Evolutionary conservation across 768 basidiomycete genomes (phyloP).

Genomic region (Amanita subjunquillea): DNA sequence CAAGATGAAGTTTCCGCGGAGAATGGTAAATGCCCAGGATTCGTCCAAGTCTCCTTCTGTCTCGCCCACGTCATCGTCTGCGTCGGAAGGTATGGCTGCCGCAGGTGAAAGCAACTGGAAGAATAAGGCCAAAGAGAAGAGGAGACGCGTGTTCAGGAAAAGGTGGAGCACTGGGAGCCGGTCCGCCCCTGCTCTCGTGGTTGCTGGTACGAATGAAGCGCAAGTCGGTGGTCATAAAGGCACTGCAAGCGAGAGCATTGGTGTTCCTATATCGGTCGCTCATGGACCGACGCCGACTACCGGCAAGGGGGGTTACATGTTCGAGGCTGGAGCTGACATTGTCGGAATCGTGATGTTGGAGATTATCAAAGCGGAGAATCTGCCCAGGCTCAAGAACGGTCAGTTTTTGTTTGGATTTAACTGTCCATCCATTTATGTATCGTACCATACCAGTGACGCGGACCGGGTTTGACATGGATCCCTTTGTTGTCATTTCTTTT

Average conservation of each 20-base stretch:
- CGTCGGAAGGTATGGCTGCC: neutral
- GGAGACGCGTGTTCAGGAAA: neutral
- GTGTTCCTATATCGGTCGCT: neutral
- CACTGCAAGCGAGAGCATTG: neutral
- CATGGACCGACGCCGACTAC: conserved; percentile 8
- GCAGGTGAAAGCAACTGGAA: neutral
- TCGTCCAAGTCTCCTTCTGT: neutral
- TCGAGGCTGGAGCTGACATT: conserved; percentile 69
- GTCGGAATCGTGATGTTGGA: conserved; percentile 94
- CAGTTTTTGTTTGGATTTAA: neutral
- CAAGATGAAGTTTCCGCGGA: conserved; percentile 15
- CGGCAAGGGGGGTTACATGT: conserved; percentile 31
- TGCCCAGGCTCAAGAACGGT: conserved; percentile 86
- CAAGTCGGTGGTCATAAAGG: neutral
- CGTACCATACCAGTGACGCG: conserved; percentile 50
- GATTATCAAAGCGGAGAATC: conserved; percentile 71
- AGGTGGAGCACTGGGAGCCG: neutral
- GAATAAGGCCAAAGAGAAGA: neutral
- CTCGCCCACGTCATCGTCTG: conserved; percentile 6
- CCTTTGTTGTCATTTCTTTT: conserved; percentile 92
- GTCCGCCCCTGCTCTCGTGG: neutral
- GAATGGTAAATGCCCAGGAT: neutral
- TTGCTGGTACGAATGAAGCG: neutral
- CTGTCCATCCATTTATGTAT: neutral
- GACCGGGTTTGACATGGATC: conserved; percentile 94